These are phyloP conservation scores for Penicillium fuscoglaucum DNA, from an alignment of 2,329 filamentous ascomycete genomes.

Conservation along the genomic window DNA sequence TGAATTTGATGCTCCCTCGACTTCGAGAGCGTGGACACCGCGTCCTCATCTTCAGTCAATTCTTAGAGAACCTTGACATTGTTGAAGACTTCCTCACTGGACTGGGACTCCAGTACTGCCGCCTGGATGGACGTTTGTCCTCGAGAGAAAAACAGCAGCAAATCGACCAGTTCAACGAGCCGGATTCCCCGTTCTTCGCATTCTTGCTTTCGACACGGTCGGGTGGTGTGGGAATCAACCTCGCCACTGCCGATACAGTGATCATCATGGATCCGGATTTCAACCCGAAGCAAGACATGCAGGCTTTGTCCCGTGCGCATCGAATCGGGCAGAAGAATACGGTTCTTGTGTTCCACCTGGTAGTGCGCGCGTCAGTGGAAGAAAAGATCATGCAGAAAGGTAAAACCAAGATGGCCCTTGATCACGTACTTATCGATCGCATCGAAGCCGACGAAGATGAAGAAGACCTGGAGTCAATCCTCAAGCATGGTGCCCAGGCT, in stretches of 20 bases:
- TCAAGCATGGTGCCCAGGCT: conserved; percentile 82
- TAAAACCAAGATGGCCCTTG: conserved; percentile 91
- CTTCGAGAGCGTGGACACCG: conserved; percentile 81
- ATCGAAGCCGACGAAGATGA: conserved; percentile 83
- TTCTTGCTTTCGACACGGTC: conserved; percentile 93
- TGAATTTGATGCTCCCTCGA: conserved; percentile 84
- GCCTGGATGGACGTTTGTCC: conserved; percentile 80
- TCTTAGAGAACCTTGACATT: conserved; percentile 81
- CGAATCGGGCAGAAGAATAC: conserved; percentile 96
- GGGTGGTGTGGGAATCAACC: conserved; percentile 94
- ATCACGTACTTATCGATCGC: conserved; percentile 89
- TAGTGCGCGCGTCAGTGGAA: conserved; percentile 84
- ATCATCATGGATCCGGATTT: conserved; percentile 97
- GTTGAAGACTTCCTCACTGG: conserved; percentile 87
- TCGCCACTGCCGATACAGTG: conserved; percentile 94
- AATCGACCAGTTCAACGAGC: conserved; percentile 90
- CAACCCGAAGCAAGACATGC: conserved; percentile 97
- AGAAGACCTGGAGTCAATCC: conserved; percentile 80
- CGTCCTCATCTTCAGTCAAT: conserved; percentile 94
- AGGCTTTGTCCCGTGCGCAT: conserved; percentile 90
- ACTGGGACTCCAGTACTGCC: conserved; percentile 69
- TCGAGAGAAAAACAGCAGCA: conserved; percentile 88
- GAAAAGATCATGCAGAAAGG: conserved; percentile 97
- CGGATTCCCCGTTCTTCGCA: conserved; percentile 77
- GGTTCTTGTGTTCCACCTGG: conserved; percentile 90